phyloP scores from a whole-genome alignment of 192 early-diverging fungal species.

The Coemansia sp. region DNA sequence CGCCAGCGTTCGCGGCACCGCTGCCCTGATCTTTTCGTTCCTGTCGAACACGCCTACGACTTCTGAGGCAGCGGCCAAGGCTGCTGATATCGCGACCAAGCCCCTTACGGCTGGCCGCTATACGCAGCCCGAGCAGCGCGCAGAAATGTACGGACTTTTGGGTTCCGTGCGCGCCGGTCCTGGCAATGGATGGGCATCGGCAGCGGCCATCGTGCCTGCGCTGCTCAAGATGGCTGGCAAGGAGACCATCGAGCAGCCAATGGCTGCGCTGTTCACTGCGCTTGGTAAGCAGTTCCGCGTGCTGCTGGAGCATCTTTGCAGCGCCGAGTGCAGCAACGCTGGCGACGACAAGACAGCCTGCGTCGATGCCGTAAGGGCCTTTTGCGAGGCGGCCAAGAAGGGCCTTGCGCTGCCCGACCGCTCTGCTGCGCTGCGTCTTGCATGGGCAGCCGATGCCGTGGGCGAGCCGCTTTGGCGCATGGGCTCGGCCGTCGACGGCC shows the following conservation, averaged over 20 bases:
- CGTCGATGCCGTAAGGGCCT: background rate
- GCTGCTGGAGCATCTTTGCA: slow-evolving; percentile 32
- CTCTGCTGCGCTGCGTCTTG: slow-evolving; percentile 60
- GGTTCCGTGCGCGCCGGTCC: slow-evolving; percentile 29
- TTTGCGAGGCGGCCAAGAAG: slow-evolving; percentile 39
- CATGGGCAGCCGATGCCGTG: slow-evolving; percentile 61
- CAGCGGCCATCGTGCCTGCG: slow-evolving; percentile 56
- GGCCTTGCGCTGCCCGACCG: slow-evolving; percentile 59
- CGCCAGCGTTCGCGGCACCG: slow-evolving; percentile 22
- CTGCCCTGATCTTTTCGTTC: slow-evolving; percentile 27
- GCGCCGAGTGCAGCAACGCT: background rate
- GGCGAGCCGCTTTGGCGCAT: slow-evolving; percentile 55
- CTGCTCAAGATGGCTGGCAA: slow-evolving; percentile 68
- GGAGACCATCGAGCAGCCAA: slow-evolving; percentile 73
- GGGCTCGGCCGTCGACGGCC: background rate
- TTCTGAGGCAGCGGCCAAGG: slow-evolving; percentile 14
- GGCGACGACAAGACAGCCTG: slow-evolving; percentile 9
- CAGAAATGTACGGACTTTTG: slow-evolving; percentile 60
- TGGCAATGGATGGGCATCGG: slow-evolving; percentile 34
- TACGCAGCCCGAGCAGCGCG: slow-evolving; percentile 67
- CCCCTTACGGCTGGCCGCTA: slow-evolving; percentile 57
- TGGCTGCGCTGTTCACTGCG: slow-evolving; percentile 60
- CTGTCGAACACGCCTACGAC: slow-evolving; percentile 28
- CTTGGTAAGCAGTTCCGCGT: slow-evolving; percentile 57
- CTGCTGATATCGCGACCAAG: slow-evolving; percentile 19